These are phyloP conservation scores for Hagleromyces aurorensis DNA, from an alignment of 805 yeast genomes.

Conservation along the genomic window DNA sequence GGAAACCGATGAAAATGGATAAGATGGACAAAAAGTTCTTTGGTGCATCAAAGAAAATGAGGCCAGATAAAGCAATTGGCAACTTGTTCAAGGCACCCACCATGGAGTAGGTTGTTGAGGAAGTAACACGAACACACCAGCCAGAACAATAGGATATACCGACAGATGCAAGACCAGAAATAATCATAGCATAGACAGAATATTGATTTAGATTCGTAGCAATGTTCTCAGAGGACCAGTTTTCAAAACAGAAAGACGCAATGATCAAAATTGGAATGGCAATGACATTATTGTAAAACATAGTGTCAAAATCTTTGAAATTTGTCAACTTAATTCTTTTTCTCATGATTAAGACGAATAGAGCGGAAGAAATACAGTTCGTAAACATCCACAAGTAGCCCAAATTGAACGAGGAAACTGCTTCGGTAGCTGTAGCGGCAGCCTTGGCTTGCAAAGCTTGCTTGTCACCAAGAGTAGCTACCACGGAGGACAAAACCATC, in stretches of 20 bases:
- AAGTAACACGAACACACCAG: slow-evolving; percentile 99
- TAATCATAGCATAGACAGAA: slow-evolving; percentile 70
- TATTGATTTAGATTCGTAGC: slow-evolving; percentile 65
- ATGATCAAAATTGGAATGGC: slow-evolving; percentile 82
- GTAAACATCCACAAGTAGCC: slow-evolving; percentile 97
- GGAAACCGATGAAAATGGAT: slow-evolving; percentile 88
- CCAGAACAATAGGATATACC: slow-evolving; percentile 98
- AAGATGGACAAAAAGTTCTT: slow-evolving; percentile 86
- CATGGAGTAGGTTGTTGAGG: slow-evolving; percentile 98
- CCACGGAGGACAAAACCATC: slow-evolving; percentile 93
- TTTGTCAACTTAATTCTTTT: slow-evolving; percentile 95
- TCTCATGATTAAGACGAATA: slow-evolving; percentile 91
- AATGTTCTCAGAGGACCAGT: slow-evolving; percentile 83
- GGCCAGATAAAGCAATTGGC: slow-evolving; percentile 93
- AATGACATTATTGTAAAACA: slow-evolving; percentile 93
- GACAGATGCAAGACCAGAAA: slow-evolving; percentile 90
- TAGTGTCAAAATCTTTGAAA: slow-evolving; percentile 94
- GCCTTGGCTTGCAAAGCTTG: slow-evolving; percentile 28
- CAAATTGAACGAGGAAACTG: slow-evolving; percentile 39
- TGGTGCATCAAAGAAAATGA: slow-evolving; percentile 90
- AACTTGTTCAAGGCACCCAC: slow-evolving; percentile 98
- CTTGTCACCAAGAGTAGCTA: slow-evolving; percentile 86
- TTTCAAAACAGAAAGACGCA: slow-evolving; percentile 74
- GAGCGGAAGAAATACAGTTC: slow-evolving; percentile 91
- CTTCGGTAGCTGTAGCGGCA: slow-evolving; percentile 17